These are phyloP conservation scores for Termitomyces sp. DNA, from an alignment of 768 basidiomycete species.

Conservation along the genomic window DNA sequence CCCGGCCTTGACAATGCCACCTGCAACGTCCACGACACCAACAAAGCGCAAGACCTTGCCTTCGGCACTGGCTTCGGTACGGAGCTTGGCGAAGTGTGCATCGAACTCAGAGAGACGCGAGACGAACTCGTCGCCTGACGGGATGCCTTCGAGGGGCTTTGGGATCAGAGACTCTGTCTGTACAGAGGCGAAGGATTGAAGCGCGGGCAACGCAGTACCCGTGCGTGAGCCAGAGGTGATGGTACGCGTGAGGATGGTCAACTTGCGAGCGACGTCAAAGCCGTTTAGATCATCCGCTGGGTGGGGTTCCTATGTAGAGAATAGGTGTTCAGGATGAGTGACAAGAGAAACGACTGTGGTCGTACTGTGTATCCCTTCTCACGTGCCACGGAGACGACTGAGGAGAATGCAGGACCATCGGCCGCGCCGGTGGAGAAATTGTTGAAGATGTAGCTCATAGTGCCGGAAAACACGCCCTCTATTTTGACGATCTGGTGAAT, in stretches of 20 bases:
- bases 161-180: conserved; percentile 86
- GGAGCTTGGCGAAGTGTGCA: conserved; percentile 65
- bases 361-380: conserved; percentile 92
- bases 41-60: conserved; percentile 91
- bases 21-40: conserved; percentile 83
- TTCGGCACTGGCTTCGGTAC: conserved; percentile 72
- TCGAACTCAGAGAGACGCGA: conserved; percentile 78
- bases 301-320: conserved; percentile 76
- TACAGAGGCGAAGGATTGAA: conserved; percentile 83
- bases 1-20: conserved; percentile 76
- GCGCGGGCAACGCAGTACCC: conserved; percentile 36
- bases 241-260: conserved; percentile 89
- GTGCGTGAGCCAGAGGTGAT: conserved; percentile 36
- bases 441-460: conserved; percentile 99
- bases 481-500: conserved; percentile 68
- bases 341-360: neutral
- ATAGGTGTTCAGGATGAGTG: neutral
- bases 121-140: conserved; percentile 81
- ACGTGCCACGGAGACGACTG: conserved; percentile 82
- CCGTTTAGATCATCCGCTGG: conserved; percentile 97
- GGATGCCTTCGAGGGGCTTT: conserved; percentile 55
- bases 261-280: conserved; percentile 94
- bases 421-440: conserved; percentile 74
- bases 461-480: conserved; percentile 97
- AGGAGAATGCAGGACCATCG: conserved; percentile 76